These are phyloP conservation scores for Coleophoma crateriformis DNA, from an alignment of 2,329 filamentous ascomycete genomes.

Conservation along the genomic window DNA sequence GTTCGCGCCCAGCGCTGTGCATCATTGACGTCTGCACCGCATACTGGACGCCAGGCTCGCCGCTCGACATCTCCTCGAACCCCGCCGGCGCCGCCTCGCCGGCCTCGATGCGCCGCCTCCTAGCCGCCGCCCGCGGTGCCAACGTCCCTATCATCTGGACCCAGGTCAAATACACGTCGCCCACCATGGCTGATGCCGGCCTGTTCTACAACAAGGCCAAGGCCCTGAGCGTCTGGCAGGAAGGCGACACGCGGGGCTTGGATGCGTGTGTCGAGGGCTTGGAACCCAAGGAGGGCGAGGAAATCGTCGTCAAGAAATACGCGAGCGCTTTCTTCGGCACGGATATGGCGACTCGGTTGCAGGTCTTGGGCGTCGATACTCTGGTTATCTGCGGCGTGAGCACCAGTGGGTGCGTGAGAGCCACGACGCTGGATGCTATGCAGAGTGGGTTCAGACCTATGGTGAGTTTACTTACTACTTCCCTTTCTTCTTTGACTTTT, in stretches of 20 bases:
- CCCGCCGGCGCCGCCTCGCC: constrained; percentile 29
- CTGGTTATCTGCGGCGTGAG: constrained; percentile 40
- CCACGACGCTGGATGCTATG: constrained; percentile 37
- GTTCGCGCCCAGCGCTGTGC: constrained; percentile 31
- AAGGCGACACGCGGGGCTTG: constrained; percentile 31
- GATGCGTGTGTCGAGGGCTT: constrained; percentile 32
- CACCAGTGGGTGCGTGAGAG: constrained; percentile 39
- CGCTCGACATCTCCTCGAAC: constrained; percentile 32
- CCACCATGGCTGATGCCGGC: constrained; percentile 38
- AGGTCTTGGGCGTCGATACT: constrained; percentile 32
- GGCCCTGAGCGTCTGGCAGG: constrained; percentile 33
- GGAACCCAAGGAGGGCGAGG: constrained; percentile 27
- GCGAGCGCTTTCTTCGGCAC: constrained; percentile 39
- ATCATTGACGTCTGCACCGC: constrained; percentile 41
- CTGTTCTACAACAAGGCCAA: constrained; percentile 37
- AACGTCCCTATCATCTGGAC: constrained; percentile 36
- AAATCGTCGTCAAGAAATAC: constrained; percentile 36
- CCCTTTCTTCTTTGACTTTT: background rate
- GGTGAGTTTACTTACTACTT: constrained; percentile 11
- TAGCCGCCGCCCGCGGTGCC: constrained; percentile 32
- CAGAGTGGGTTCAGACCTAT: constrained; percentile 34
- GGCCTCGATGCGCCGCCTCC: constrained; percentile 30
- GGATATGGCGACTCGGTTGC: constrained; percentile 32
- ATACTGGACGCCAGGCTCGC: constrained; percentile 36
- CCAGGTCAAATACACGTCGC: constrained; percentile 34